Conservation (phyloP, 1,284 basidiomycete species). For the Trametes hirsuta region DNA sequence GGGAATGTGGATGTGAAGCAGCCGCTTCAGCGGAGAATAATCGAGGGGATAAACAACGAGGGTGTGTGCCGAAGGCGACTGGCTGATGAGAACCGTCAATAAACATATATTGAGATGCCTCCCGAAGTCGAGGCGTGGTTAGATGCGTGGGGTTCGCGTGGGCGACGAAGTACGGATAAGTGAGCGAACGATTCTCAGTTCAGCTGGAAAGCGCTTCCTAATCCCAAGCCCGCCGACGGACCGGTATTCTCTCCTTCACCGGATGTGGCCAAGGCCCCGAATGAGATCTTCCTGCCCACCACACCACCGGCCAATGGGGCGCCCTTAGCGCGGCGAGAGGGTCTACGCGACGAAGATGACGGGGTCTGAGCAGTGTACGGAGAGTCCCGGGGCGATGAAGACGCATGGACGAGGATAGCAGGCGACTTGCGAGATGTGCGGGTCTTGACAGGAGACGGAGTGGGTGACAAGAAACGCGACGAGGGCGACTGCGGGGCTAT, state of each 20-base stretch:
- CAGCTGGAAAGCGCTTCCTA: conserved; percentile 67
- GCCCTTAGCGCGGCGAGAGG: conserved; percentile 30
- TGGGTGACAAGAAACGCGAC: conserved; percentile 4
- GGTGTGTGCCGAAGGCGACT: conserved; percentile 13
- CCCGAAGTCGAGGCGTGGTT: background rate
- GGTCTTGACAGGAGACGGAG: conserved; percentile 2
- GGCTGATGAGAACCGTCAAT: conserved; percentile 2
- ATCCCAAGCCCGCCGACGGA: conserved; percentile 33
- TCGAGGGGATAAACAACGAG: conserved; percentile 14
- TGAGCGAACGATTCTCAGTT: conserved; percentile 34
- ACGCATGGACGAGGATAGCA: background rate
- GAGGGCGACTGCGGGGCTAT: background rate
- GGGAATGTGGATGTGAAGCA: conserved; percentile 3
- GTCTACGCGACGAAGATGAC: conserved; percentile 7
- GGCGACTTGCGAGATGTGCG: conserved; percentile 3
- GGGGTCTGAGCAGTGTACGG: conserved; percentile 1
- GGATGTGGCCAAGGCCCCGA: conserved; percentile 44
- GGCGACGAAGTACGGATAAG: background rate
- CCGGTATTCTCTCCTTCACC: conserved; percentile 36
- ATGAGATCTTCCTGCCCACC: conserved; percentile 51
- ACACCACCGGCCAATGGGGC: conserved; percentile 25
- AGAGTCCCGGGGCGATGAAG: conserved; percentile 19
- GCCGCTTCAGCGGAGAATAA: conserved; percentile 6
- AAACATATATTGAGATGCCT: conserved; percentile 10
- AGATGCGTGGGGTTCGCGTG: background rate